A percentile compares a stretch with the other conserved stretches of the same genome.
phyloP scores from a whole-genome alignment of 306 rosid species.

The Ammopiptanthus mongolicus region DNA sequence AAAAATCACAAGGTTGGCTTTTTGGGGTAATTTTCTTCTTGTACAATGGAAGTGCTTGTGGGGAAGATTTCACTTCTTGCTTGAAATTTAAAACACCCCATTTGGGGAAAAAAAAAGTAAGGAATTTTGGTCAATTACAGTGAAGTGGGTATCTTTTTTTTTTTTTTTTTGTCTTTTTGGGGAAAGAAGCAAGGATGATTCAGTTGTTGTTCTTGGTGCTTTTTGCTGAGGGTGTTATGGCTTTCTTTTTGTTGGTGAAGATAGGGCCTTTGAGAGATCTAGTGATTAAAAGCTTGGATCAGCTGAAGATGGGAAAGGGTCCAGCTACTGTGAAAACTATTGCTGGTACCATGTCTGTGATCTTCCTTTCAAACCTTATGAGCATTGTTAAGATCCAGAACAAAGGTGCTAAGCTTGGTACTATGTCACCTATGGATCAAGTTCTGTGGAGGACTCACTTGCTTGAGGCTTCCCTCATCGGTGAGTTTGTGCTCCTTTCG shows the following conservation, averaged over 20 bases:
- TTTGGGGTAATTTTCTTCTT: background rate
- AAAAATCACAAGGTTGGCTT: background rate
- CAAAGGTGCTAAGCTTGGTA: constrained; percentile 91
- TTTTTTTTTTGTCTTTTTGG: background rate
- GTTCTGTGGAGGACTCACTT: constrained; percentile 96
- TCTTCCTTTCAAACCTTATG: constrained; percentile 72
- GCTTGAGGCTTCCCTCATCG: constrained; percentile 90
- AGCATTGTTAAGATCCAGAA: constrained; percentile 95
- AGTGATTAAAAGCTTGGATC: constrained; percentile 83
- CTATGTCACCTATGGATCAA: constrained; percentile 99
- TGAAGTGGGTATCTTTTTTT: background rate
- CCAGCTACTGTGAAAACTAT: constrained; percentile 77
- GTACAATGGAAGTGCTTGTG: background rate
- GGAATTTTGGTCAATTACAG: constrained; percentile 14
- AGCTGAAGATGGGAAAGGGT: constrained; percentile 81
- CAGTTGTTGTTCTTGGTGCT: constrained; percentile 81
- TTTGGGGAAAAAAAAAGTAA: constrained; percentile 21
- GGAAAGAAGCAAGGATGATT: constrained; percentile 51
- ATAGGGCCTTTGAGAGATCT: constrained; percentile 91
- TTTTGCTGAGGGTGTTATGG: constrained; percentile 64
- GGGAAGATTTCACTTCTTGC: background rate
- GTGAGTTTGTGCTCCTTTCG: constrained; percentile 34
- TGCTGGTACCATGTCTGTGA: constrained; percentile 92
- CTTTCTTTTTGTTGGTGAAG: constrained; percentile 69
- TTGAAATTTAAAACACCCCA: background rate